Evolutionary conservation across 768 basidiomycete genomes (phyloP).

Genomic region (Austroboletus festivus): DNA sequence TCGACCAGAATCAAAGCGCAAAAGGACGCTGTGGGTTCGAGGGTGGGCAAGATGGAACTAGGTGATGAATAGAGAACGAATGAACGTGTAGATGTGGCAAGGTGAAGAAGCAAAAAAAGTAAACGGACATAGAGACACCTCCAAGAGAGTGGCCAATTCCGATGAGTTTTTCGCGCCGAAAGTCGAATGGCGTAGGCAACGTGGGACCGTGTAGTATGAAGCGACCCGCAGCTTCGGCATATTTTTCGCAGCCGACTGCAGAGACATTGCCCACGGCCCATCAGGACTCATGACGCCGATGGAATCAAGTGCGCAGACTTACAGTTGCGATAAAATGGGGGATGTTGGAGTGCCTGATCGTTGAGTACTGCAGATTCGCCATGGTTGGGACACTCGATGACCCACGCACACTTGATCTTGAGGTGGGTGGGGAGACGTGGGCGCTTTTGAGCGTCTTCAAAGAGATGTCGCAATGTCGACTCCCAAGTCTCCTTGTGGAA

Average conservation of each 20-base stretch:
- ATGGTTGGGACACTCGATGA: conserved; percentile 71
- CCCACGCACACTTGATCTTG: conserved; percentile 48
- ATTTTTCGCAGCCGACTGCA: conserved; percentile 62
- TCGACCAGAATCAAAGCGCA: conserved; percentile 57
- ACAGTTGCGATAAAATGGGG: conserved; percentile 48
- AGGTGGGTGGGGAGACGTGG: background rate
- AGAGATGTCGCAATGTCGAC: conserved; percentile 51
- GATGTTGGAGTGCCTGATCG: conserved; percentile 39
- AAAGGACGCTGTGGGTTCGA: conserved; percentile 46
- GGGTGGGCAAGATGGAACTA: conserved; percentile 53
- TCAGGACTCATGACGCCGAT: no score
- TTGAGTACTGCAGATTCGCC: conserved; percentile 60
- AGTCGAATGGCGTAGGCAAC: conserved; percentile 43
- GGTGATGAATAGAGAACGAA: conserved; percentile 1
- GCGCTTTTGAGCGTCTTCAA: conserved; percentile 28
- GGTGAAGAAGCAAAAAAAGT: background rate
- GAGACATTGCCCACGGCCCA: background rate
- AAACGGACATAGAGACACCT: conserved; percentile 56
- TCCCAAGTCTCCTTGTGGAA: conserved; percentile 78
- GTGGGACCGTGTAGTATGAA: conserved; percentile 47
- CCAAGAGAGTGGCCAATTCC: conserved; percentile 71
- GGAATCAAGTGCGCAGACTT: conserved; percentile 17
- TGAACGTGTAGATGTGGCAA: background rate
- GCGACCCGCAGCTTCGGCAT: conserved; percentile 54
- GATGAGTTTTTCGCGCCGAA: conserved; percentile 48